These are phyloP conservation scores for Beauveria sp. DNA, from an alignment of 2,329 filamentous ascomycete species.

Conservation along the genomic window DNA sequence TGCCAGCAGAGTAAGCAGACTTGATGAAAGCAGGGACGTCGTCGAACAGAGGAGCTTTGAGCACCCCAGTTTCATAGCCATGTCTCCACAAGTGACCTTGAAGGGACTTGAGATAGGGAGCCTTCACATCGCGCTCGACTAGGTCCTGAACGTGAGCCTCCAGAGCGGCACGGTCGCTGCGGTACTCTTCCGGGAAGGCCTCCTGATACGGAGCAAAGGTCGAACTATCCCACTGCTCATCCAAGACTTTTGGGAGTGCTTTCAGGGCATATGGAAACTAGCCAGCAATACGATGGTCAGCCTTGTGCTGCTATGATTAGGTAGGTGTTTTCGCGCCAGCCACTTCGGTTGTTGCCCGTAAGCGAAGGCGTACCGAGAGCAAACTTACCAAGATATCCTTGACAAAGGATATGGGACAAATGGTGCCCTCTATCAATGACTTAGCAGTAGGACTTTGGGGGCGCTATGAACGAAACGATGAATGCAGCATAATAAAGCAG, in stretches of 20 bases:
- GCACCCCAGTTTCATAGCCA: constrained; percentile 62
- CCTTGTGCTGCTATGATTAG: background rate
- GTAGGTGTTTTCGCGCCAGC: background rate
- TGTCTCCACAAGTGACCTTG: constrained; percentile 73
- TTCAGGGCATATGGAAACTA: constrained; percentile 73
- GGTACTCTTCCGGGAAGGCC: constrained; percentile 61
- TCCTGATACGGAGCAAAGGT: constrained; percentile 60
- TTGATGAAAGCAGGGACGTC: constrained; percentile 62
- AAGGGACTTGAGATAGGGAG: constrained; percentile 68
- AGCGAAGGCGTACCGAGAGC: constrained; percentile 15
- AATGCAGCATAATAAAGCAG: background rate
- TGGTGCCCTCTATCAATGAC: constrained; percentile 60
- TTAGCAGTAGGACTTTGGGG: background rate
- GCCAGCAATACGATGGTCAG: background rate
- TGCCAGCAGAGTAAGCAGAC: constrained; percentile 47
- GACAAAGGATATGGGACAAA: constrained; percentile 78
- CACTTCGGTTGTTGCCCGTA: constrained; percentile 1
- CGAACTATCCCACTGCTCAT: constrained; percentile 57
- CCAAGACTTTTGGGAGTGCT: constrained; percentile 56
- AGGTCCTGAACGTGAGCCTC: constrained; percentile 63
- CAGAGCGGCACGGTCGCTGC: constrained; percentile 50
- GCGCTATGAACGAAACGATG: background rate
- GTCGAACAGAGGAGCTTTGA: constrained; percentile 65
- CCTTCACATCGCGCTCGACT: constrained; percentile 65
- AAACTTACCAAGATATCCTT: constrained; percentile 70